These are phyloP conservation scores for Saprolegnia parasitica DNA, from an alignment of 352 stramenopile species.

Conservation along the genomic window DNA sequence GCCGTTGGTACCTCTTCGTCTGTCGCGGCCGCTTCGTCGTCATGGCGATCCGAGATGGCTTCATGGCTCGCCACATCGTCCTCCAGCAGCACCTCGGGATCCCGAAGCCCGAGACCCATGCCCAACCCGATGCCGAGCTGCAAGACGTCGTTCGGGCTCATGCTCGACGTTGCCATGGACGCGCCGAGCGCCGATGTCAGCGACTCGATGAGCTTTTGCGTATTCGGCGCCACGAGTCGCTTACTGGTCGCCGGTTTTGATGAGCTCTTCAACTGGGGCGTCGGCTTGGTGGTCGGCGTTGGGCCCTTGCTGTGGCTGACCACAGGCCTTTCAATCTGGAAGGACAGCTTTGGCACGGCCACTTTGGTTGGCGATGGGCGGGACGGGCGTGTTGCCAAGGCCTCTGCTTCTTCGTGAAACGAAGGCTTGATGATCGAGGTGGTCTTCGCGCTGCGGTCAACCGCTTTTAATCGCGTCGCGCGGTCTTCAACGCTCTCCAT, in stretches of 20 bases:
- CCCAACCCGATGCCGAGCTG: constrained; percentile 83
- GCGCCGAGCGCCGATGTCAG: constrained; percentile 68
- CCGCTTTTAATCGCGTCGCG: constrained; percentile 46
- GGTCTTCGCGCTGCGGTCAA: constrained; percentile 58
- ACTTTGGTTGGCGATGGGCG: constrained; percentile 37
- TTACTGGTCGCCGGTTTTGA: not conserved
- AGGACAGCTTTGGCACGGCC: not conserved
- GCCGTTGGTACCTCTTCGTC: not conserved
- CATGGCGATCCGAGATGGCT: not conserved
- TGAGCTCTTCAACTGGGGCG: constrained; percentile 21
- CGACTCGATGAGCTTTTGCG: constrained; percentile 64
- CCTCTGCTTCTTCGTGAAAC: not conserved
- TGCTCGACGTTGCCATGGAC: constrained; percentile 37
- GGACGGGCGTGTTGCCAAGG: not conserved
- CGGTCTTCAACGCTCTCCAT: constrained; percentile 68
- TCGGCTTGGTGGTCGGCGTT: not conserved
- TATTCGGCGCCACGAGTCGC: constrained; percentile 38
- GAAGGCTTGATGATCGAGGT: constrained; percentile 51
- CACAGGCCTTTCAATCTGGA: not conserved
- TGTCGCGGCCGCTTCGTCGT: not conserved
- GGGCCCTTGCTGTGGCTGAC: not conserved
- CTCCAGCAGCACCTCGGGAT: not conserved
- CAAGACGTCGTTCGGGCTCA: constrained; percentile 44
- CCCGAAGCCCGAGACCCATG: constrained; percentile 82
- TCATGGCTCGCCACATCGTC: not conserved